phyloP scores from a whole-genome alignment of 2,329 filamentous ascomycete species.

The Clathrospora elynae region DNA sequence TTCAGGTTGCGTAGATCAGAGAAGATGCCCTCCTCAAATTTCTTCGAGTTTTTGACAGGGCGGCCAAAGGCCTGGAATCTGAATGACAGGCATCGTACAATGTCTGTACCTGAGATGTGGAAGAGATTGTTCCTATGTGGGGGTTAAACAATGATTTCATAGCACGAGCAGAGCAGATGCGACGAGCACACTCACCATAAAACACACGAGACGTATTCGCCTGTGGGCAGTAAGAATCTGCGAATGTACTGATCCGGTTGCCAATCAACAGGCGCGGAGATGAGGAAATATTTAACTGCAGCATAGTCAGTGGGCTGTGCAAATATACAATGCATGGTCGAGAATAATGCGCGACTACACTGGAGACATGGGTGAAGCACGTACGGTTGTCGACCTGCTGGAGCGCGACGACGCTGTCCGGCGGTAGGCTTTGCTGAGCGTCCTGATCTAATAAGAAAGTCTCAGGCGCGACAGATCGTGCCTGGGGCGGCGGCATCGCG shows the following conservation, averaged over 20 bases:
- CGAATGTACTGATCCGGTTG: slow-evolving; percentile 95
- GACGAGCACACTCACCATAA: slow-evolving; percentile 67
- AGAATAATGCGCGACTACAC: slow-evolving; percentile 22
- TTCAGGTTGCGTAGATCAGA: slow-evolving; percentile 98
- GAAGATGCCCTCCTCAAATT: slow-evolving; percentile 99
- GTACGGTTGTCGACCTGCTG: slow-evolving; percentile 97
- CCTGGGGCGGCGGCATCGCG: slow-evolving; percentile 84
- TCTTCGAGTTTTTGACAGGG: slow-evolving; percentile 99
- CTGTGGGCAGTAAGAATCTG: slow-evolving; percentile 91
- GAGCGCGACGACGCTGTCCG: slow-evolving; percentile 94
- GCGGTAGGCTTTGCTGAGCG: slow-evolving; percentile 92
- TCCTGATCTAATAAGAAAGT: slow-evolving; percentile 98
- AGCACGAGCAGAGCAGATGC: neutral
- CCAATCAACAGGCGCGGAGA: slow-evolving; percentile 98
- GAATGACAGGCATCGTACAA: slow-evolving; percentile 96
- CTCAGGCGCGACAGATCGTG: slow-evolving; percentile 75
- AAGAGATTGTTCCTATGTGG: slow-evolving; percentile 87
- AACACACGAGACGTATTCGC: slow-evolving; percentile 98
- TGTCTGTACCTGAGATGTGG: slow-evolving; percentile 98
- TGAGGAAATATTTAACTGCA: slow-evolving; percentile 98
- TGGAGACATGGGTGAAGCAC: slow-evolving; percentile 47
- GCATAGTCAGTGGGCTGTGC: slow-evolving; percentile 36
- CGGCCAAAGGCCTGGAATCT: slow-evolving; percentile 98
- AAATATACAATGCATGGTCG: slow-evolving; percentile 7
- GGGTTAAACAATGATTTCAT: slow-evolving; percentile 38